A percentile compares a stretch with the other conserved stretches of the same genome.
Conservation (phyloP, 2,329 filamentous ascomycete species). For the Periconia sp. region DNA sequence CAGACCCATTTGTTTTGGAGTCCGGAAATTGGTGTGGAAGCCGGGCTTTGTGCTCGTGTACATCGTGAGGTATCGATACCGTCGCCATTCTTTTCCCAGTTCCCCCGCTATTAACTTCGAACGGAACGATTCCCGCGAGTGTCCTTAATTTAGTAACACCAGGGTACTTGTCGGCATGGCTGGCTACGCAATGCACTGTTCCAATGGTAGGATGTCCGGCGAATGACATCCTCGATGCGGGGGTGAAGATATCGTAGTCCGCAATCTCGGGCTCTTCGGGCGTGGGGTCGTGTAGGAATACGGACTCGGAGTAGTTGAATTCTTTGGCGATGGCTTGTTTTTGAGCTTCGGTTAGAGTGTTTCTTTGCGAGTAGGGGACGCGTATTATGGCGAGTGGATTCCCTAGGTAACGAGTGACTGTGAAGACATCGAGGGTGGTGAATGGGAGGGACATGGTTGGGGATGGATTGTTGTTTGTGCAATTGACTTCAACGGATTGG, state of each 20-base stretch:
- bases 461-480: too few relatives aligned
- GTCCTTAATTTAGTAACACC: constrained; percentile 13
- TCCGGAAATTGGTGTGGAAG: constrained; percentile 34
- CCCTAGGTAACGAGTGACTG: constrained; percentile 46
- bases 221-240: constrained; percentile 53
- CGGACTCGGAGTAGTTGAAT: constrained; percentile 59
- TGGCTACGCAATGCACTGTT: constrained; percentile 49
- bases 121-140: constrained; percentile 18
- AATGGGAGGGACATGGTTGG: constrained; percentile 24
- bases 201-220: constrained; percentile 61
- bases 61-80: constrained; percentile 65
- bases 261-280: constrained; percentile 9
- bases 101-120: constrained; percentile 6
- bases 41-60: constrained; percentile 58
- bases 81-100: constrained; percentile 34
- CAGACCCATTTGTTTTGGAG: constrained; percentile 9
- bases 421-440: constrained; percentile 52
- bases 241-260: constrained; percentile 56
- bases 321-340: constrained; percentile 57
- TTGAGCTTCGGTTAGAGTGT: constrained; percentile 44
- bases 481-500: too few relatives aligned
- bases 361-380: constrained; percentile 43
- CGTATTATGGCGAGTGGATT: constrained; percentile 57
- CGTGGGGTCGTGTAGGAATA: constrained; percentile 50
- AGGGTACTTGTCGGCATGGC: constrained; percentile 18